These are phyloP conservation scores for Psilocybe tampanensis DNA, from an alignment of 768 basidiomycete species.

Conservation along the genomic window DNA sequence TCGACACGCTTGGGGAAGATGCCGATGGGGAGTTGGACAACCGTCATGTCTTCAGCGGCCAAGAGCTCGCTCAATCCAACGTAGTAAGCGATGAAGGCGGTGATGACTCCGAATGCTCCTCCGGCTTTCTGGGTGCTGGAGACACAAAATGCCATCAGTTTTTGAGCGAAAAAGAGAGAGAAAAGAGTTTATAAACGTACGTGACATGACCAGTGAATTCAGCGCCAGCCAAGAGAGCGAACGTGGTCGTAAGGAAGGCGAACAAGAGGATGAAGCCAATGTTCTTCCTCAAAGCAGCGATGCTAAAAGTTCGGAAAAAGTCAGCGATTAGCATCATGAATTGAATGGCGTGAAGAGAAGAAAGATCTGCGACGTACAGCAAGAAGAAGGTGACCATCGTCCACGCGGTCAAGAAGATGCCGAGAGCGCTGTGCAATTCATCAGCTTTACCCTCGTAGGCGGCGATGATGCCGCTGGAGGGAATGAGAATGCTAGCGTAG, in stretches of 20 bases:
- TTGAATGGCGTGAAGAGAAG: background rate
- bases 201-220: slow-evolving; percentile 29
- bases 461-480: slow-evolving; percentile 59
- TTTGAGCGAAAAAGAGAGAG: background rate
- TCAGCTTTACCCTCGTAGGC: slow-evolving; percentile 44
- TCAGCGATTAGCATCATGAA: background rate
- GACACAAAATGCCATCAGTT: background rate
- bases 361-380: slow-evolving; percentile 43
- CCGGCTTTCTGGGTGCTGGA: slow-evolving; percentile 42
- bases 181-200: slow-evolving; percentile 26
- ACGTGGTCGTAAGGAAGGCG: slow-evolving; percentile 39
- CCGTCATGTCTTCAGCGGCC: slow-evolving; percentile 39
- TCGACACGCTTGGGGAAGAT: slow-evolving; percentile 33
- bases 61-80: slow-evolving; percentile 47
- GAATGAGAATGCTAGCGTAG: slow-evolving; percentile 72
- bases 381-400: slow-evolving; percentile 70
- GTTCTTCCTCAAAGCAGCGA: slow-evolving; percentile 41
- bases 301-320: slow-evolving; percentile 24
- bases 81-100: slow-evolving; percentile 51
- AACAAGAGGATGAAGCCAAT: slow-evolving; percentile 42
- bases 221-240: slow-evolving; percentile 43
- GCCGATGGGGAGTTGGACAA: slow-evolving; percentile 45
- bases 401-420: slow-evolving; percentile 78
- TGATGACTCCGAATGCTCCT: slow-evolving; percentile 46
- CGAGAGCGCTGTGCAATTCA: slow-evolving; percentile 58